Percentiles rank a stretch among this genome's conserved stretches.
phyloP scores from a whole-genome alignment of 108 stramenopile genomes.

The Cyclotella cryptica region DNA sequence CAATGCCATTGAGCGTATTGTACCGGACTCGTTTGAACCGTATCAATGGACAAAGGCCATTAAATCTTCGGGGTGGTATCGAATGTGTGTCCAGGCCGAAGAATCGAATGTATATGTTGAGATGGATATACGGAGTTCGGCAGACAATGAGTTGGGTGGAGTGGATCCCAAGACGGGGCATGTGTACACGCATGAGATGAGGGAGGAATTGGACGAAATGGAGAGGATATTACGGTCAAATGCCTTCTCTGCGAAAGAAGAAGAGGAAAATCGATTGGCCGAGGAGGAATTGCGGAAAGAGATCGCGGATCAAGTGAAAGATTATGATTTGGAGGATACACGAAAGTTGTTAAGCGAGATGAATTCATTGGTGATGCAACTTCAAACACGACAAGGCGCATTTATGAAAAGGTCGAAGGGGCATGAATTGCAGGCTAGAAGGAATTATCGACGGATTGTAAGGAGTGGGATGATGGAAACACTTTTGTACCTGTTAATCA shows the following conservation, averaged over 20 bases:
- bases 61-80: slow-evolving; percentile 33
- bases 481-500: slow-evolving; percentile 74
- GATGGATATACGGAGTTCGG: slow-evolving; percentile 21
- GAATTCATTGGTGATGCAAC: slow-evolving; percentile 24
- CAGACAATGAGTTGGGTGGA: slow-evolving; percentile 13
- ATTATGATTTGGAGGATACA: slow-evolving; percentile 44
- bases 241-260: slow-evolving; percentile 20
- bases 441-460: slow-evolving; percentile 79
- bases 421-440: slow-evolving; percentile 61
- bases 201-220: slow-evolving; percentile 62
- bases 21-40: slow-evolving; percentile 14
- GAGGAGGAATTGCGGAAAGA: slow-evolving; percentile 23
- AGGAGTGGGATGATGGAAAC: slow-evolving; percentile 78
- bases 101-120: slow-evolving; percentile 6
- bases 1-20: not conserved
- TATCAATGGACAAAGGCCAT: slow-evolving; percentile 26
- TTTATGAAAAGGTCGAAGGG: slow-evolving; percentile 66
- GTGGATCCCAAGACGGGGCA: slow-evolving; percentile 25
- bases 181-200: slow-evolving; percentile 42
- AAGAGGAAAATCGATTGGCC: slow-evolving; percentile 4
- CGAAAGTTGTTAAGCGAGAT: slow-evolving; percentile 19
- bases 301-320: slow-evolving; percentile 59
- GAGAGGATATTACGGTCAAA: slow-evolving; percentile 56
- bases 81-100: slow-evolving; percentile 21
- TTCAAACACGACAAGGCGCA: slow-evolving; percentile 25